Base-by-base conservation (phyloP, 2,329 filamentous ascomycete species). In the Aspergillus hortae region DNA sequence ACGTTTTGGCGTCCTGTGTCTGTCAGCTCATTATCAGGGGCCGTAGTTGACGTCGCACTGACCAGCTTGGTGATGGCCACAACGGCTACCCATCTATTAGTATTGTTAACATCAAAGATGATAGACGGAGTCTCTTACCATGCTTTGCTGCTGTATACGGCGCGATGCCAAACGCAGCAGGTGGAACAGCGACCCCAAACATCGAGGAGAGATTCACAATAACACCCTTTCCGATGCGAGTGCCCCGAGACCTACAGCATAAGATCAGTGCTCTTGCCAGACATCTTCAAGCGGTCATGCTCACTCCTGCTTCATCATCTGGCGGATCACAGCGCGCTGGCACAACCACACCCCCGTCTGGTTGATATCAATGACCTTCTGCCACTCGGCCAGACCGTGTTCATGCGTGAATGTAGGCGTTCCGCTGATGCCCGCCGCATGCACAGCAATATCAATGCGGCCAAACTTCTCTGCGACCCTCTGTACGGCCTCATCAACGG, bases 291-390 rank as follows among this genome's bases (percentile, higher is more conserved):
- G 14, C 14, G 30, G n/a, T 25, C n/a, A 10, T 4, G 57, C 58
- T 19, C 46, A 63, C 62, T 64, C 62, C 46, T 66, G 64, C 14
- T 51, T 55, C 33, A 61, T 10, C 61, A 64, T 62, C 45, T 66
- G 63, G 36, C 57, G 56, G 23, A 67, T 58, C 63, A 84, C 71
- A 38, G 79, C 80, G 46, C 74, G 71, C 59, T 84, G 78, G 55
- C 81, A 83, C 21, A 81, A 68, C 75, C 80, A 84, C 0, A 84
- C 77, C 4, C 81, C 82, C 41, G 76, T 76, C 19, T 82, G 70
- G 55, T 85, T 80, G 43, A 83, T 67, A 51, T 77, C 72, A 3
- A 84, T 58, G 1, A 84, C 71, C 5, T 71, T 69, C 36, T 76
- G 62, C 73, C 80, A 84, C 42, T 80, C 77, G 1, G 70, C 69